Conservation (phyloP, 257 asterid genomes). For the Catharanthus roseus region DNA sequence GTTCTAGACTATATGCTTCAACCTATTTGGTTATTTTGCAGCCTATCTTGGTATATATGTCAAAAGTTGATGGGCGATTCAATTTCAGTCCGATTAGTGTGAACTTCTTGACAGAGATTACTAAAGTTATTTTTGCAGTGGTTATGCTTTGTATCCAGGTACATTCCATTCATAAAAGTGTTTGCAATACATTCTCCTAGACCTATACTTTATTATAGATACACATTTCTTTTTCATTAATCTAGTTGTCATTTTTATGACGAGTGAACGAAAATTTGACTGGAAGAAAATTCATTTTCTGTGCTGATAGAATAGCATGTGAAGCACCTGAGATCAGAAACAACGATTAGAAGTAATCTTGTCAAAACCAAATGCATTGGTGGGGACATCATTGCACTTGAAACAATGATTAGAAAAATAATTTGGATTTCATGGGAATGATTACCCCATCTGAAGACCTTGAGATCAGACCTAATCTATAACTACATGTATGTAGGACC, state of each 20-base stretch:
- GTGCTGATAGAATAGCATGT: background rate
- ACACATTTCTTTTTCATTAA: background rate
- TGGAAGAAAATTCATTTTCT: background rate
- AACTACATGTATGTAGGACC: background rate
- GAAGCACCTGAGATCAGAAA: background rate
- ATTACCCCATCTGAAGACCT: background rate
- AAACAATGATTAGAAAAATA: background rate
- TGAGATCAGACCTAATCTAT: background rate
- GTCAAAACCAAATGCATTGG: background rate
- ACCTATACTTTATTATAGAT: background rate
- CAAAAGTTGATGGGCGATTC: slow-evolving; percentile 94
- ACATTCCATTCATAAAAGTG: slow-evolving; percentile 10
- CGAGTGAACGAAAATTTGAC: background rate
- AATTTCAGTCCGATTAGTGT: slow-evolving; percentile 95
- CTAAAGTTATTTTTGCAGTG: slow-evolving; percentile 79
- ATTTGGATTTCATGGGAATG: background rate
- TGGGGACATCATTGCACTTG: background rate
- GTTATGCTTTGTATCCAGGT: slow-evolving; percentile 92
- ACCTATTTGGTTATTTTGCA: slow-evolving; percentile 30
- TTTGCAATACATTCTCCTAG: background rate
- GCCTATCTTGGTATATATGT: slow-evolving; percentile 93
- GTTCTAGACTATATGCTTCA: background rate
- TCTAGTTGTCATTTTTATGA: background rate
- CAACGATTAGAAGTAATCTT: background rate
- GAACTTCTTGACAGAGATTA: slow-evolving; percentile 83